Percentiles rank a stretch among this genome's conserved stretches.
phyloP scores from a whole-genome alignment of 257 asterid genomes.

The Primulina eburnea region DNA sequence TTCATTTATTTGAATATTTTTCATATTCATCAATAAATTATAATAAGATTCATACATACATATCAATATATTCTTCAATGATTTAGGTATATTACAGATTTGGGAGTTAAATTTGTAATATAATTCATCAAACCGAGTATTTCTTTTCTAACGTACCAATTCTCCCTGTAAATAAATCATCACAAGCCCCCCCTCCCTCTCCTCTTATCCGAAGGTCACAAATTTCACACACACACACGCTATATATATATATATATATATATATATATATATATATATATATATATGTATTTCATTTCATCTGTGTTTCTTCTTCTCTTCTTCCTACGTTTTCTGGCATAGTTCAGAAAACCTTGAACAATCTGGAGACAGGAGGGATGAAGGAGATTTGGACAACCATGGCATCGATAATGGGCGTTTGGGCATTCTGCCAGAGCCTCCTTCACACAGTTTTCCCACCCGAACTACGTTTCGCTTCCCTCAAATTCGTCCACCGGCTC shows the following conservation, averaged over 20 bases:
- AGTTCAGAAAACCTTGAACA: neutral
- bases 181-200: neutral
- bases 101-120: too few relatives aligned
- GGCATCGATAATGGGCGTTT: constrained; percentile 70
- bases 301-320: neutral
- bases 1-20: too few relatives aligned
- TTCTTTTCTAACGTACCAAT: neutral
- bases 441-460: constrained; percentile 60
- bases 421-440: constrained; percentile 67
- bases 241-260: too few relatives aligned
- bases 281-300: neutral
- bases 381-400: constrained; percentile 62
- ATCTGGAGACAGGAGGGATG: constrained; percentile 21
- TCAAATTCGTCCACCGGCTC: constrained; percentile 46
- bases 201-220: neutral
- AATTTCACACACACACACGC: neutral
- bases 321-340: neutral
- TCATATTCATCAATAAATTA: too few relatives aligned
- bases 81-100: too few relatives aligned
- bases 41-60: too few relatives aligned
- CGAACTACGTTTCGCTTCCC: constrained; percentile 54
- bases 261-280: neutral
- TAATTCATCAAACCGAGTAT: too few relatives aligned
- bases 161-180: neutral
- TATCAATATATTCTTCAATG: too few relatives aligned